Evolutionary conservation across 805 yeast species (phyloP), one percentile per base, ranked within the genome.

Genomic region (Zygotorulaspora sp.): DNA sequence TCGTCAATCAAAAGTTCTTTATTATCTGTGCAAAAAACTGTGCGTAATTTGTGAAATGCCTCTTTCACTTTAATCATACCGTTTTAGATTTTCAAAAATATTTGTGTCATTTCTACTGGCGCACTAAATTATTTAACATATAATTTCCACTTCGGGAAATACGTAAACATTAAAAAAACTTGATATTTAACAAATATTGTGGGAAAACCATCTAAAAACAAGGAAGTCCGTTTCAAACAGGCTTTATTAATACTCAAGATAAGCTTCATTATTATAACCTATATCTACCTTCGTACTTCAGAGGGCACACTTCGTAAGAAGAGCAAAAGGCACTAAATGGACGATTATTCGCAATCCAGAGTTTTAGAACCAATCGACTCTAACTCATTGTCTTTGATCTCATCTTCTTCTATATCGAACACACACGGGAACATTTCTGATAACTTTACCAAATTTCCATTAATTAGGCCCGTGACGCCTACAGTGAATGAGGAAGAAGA

Each of bases 291-390:
- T n/a, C n/a, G n/a, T n/a, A n/a, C n/a, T n/a, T n/a, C n/a, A n/a
- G n/a, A n/a, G n/a, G n/a, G n/a, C n/a, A n/a, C n/a, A n/a, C n/a
- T n/a, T n/a, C n/a, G n/a, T n/a, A n/a, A 23, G 26, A 23, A 23
- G 26, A 23, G 26, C 8, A n/a, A n/a, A n/a, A 29, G 4, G 11
- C 10, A 4, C 21, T 14, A 18, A 15, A 43, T 43, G 47, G 47
- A 43, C 19, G 42, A 36, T 24, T 13, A 23, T 14, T 36, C 47
- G 12, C 48, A 36, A 3, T 39, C 43, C 3, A 43, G 53, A 36
- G 50, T 52, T 10, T 48, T 55, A 15, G 58, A 53, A 25, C 52
- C 53, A 6, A 30, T 55, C 25, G 60, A 55, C 40, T 44, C 57
- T 4, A 55, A 55, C 27, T 52, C 60, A 3, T 25, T 53, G 10